phyloP scores from a whole-genome alignment of 169 alveolate species.

The Blepharisma undulans region DNA sequence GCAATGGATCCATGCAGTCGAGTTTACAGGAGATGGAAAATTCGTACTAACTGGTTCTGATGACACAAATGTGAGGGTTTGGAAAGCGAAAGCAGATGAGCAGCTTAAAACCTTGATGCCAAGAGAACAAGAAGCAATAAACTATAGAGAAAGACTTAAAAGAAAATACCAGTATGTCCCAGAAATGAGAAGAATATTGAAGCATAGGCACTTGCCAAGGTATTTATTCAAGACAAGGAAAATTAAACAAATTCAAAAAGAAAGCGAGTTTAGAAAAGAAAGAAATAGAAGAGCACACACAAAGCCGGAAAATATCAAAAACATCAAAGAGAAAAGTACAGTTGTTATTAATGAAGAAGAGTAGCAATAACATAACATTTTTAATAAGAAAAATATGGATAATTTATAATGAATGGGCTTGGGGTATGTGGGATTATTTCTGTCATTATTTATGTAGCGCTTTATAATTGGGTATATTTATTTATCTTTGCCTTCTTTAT shows the following conservation, averaged over 20 bases:
- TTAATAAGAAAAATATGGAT: neutral
- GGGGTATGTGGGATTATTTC: conserved; percentile 14
- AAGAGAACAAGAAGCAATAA: conserved; percentile 74
- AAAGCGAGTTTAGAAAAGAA: conserved; percentile 66
- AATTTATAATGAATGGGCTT: conserved; percentile 26
- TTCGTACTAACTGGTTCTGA: conserved; percentile 96
- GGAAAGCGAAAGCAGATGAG: conserved; percentile 93
- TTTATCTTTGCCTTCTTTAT: neutral
- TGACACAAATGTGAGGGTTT: conserved; percentile 95
- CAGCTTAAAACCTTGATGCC: conserved; percentile 75
- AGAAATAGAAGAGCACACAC: conserved; percentile 59
- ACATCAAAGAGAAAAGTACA: neutral
- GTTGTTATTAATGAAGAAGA: neutral
- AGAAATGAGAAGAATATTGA: conserved; percentile 73
- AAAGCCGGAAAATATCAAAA: conserved; percentile 21
- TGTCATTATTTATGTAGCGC: neutral
- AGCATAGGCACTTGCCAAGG: conserved; percentile 83
- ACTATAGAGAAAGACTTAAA: conserved; percentile 74
- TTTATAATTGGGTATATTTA: neutral
- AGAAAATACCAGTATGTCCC: conserved; percentile 71
- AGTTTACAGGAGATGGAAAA: conserved; percentile 93
- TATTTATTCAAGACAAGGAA: conserved; percentile 68
- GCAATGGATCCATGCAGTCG: conserved; percentile 88
- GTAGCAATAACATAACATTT: neutral
- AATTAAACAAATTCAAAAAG: conserved; percentile 67